These are phyloP conservation scores for Protomyces pachydermus DNA, from an alignment of 1,139 yeast genomes.

Conservation along the genomic window DNA sequence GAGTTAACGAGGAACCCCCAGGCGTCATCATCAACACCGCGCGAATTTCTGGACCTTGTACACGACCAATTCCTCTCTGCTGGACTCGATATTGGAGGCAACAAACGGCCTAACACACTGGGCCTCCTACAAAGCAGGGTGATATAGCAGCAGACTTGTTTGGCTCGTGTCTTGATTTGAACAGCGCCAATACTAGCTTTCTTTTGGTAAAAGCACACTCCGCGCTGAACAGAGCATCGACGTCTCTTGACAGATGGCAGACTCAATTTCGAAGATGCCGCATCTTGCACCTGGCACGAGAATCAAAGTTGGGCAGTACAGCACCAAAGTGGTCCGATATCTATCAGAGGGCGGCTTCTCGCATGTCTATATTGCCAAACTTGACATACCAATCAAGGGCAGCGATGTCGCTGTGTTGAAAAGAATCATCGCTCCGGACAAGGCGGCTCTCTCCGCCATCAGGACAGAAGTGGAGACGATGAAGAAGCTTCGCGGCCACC, in stretches of 20 bases:
- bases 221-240: no score
- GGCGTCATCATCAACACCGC: no score
- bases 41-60: no score
- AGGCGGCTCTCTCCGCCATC: conserved; percentile 58
- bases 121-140: no score
- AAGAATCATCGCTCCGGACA: conserved; percentile 71
- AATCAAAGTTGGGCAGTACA: conserved; percentile 63
- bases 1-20: no score
- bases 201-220: no score
- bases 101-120: no score
- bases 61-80: no score
- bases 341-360: conserved; percentile 72
- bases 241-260: not conserved
- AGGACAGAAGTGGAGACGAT: conserved; percentile 79
- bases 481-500: conserved; percentile 74
- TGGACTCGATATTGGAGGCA: no score
- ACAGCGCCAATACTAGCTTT: no score
- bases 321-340: conserved; percentile 53
- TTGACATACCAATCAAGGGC: conserved; percentile 35
- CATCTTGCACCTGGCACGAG: conserved; percentile 52
- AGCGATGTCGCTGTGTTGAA: conserved; percentile 54
- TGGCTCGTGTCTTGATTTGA: no score
- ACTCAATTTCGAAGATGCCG: not conserved
- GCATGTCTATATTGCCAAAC: conserved; percentile 60
- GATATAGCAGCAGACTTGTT: no score